phyloP scores from a whole-genome alignment of 805 yeast species.

The Jamesozyma piceae region DNA sequence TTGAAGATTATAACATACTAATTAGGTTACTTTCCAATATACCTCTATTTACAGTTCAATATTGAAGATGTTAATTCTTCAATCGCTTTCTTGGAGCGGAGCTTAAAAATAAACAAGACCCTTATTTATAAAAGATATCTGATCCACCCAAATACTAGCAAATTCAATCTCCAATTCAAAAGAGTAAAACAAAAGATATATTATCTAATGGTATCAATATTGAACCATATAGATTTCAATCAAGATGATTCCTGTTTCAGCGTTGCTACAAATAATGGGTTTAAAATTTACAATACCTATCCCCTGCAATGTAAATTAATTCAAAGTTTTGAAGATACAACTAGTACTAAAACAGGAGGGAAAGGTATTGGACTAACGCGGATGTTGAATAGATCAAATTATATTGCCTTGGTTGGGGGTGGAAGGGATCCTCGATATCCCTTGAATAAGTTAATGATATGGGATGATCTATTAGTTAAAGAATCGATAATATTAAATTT shows the following conservation, averaged over 20 bases:
- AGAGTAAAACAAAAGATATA: not conserved
- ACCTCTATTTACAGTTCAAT: too few species aligned
- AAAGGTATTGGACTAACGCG: constrained; percentile 65
- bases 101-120: too few species aligned
- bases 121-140: too few species aligned
- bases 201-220: constrained; percentile 12
- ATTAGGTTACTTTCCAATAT: too few species aligned
- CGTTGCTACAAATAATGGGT: constrained; percentile 70
- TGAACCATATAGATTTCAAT: constrained; percentile 62
- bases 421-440: constrained; percentile 75
- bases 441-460: constrained; percentile 68
- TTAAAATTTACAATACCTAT: constrained; percentile 75
- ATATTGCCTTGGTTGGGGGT: constrained; percentile 84
- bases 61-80: too few species aligned
- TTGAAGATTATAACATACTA: too few species aligned
- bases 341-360: constrained; percentile 33
- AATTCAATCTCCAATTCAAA: too few species aligned
- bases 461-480: constrained; percentile 83
- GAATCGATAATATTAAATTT: constrained; percentile 69
- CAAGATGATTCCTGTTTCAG: constrained; percentile 90
- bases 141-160: too few species aligned
- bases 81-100: too few species aligned
- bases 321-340: constrained; percentile 36
- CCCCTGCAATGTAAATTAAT: constrained; percentile 44
- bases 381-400: constrained; percentile 87